A percentile compares a stretch with the other conserved stretches of the same genome.
Evolutionary conservation across 2,329 filamentous ascomycete genomes (phyloP).

Genomic region (Neonectria hederae): DNA sequence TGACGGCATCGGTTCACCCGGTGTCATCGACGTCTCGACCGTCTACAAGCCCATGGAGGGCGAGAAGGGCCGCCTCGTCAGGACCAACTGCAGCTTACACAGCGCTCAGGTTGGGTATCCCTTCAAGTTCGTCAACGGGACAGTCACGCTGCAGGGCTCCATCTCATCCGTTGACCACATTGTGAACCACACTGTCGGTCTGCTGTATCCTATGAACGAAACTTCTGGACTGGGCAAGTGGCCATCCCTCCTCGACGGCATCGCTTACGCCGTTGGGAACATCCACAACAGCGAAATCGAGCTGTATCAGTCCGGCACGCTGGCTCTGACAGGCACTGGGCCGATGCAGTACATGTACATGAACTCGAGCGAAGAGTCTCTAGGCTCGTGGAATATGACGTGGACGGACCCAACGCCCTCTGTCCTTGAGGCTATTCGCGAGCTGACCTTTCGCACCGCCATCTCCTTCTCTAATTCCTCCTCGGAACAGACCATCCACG

Average conservation of each 20-base stretch:
- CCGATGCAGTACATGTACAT: conserved; percentile 17
- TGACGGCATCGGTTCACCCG: not conserved
- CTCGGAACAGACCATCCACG: not conserved
- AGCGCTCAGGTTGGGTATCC: conserved; percentile 11
- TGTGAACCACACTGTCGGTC: not conserved
- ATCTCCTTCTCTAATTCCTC: conserved; percentile 13
- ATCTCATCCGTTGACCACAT: not conserved
- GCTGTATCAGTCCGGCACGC: conserved; percentile 1
- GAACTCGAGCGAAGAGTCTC: conserved; percentile 6
- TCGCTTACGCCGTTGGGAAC: conserved; percentile 5
- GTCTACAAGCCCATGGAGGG: conserved; percentile 1
- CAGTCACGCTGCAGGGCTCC: not conserved
- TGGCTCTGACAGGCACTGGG: not conserved
- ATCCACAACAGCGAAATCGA: conserved; percentile 7
- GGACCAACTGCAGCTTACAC: conserved; percentile 15
- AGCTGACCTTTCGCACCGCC: conserved; percentile 15
- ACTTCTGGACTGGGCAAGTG: not conserved
- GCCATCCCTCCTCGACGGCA: conserved; percentile 5
- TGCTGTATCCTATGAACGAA: not conserved
- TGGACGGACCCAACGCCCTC: conserved; percentile 11
- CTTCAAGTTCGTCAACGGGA: conserved; percentile 10
- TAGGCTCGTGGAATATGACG: conserved; percentile 14
- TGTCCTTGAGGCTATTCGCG: conserved; percentile 8
- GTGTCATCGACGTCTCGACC: conserved; percentile 1
- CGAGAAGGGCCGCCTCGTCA: conserved; percentile 4